These are phyloP conservation scores for Phytophthora vignae DNA, from an alignment of 352 stramenopile genomes.

Conservation along the genomic window DNA sequence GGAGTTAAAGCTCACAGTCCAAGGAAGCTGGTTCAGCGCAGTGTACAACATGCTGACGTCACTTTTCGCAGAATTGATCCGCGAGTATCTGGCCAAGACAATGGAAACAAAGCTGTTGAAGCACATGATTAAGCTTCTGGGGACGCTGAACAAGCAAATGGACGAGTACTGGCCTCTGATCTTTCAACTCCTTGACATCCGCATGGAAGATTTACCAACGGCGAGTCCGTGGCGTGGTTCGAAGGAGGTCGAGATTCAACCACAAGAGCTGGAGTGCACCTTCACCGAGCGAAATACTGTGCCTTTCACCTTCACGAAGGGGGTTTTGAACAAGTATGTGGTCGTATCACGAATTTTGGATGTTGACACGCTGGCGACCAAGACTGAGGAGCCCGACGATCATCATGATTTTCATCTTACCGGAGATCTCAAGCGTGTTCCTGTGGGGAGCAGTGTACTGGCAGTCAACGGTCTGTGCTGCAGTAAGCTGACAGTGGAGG, in stretches of 20 bases:
- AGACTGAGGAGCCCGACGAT: constrained; percentile 18
- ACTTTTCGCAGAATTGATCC: constrained; percentile 80
- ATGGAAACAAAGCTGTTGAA: constrained; percentile 85
- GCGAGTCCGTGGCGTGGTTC: constrained; percentile 84
- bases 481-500: constrained; percentile 75
- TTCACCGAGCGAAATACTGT: constrained; percentile 59
- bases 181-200: constrained; percentile 84
- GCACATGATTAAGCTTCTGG: constrained; percentile 87
- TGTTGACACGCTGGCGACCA: constrained; percentile 25
- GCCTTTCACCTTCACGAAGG: constrained; percentile 75
- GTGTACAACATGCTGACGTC: constrained; percentile 87
- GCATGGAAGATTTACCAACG: constrained; percentile 75
- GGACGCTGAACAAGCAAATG: constrained; percentile 85
- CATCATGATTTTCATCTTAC: constrained; percentile 33
- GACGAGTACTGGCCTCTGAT: constrained; percentile 88
- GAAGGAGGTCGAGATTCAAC: constrained; percentile 75
- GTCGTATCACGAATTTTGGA: constrained; percentile 67
- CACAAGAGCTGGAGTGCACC: constrained; percentile 70
- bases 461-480: constrained; percentile 82
- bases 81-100: constrained; percentile 86
- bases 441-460: constrained; percentile 66
- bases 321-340: constrained; percentile 77
- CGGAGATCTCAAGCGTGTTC: constrained; percentile 54
- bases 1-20: constrained; percentile 82
- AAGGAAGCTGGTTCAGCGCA: constrained; percentile 88